Conservation (phyloP, 768 basidiomycete genomes). For the Russula abietina region DNA sequence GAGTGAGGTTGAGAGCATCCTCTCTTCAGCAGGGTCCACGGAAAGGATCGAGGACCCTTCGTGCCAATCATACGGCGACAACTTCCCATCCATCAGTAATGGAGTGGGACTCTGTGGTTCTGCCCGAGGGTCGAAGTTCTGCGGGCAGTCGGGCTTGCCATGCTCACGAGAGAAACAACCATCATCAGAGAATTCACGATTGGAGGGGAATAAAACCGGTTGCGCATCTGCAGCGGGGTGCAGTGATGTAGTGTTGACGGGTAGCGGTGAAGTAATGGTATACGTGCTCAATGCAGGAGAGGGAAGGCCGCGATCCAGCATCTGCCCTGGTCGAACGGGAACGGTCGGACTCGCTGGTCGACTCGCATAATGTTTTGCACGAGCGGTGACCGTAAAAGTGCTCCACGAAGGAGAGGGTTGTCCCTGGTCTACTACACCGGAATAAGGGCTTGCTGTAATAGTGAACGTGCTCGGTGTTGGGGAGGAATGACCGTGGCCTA, state of each 20-base stretch:
- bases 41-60: slow-evolving; percentile 55
- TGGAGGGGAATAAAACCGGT: background rate
- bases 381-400: slow-evolving; percentile 3
- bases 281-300: slow-evolving; percentile 12
- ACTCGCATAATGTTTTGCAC: slow-evolving; percentile 26
- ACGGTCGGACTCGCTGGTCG: background rate
- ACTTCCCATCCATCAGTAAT: background rate
- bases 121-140: background rate
- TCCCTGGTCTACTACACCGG: slow-evolving; percentile 29
- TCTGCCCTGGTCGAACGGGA: background rate
- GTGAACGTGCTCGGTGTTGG: slow-evolving; percentile 18
- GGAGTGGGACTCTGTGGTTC: slow-evolving; percentile 1
- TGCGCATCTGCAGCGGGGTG: background rate
- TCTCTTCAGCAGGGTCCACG: slow-evolving; percentile 51
- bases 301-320: background rate
- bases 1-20: slow-evolving; percentile 53
- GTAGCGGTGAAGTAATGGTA: background rate
- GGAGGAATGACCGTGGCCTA: slow-evolving; percentile 13
- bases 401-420: slow-evolving; percentile 21
- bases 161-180: background rate
- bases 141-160: background rate
- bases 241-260: background rate
- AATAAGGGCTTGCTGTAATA: slow-evolving; percentile 26
- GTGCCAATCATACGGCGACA: slow-evolving; percentile 50
- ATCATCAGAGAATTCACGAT: background rate